These are phyloP conservation scores for grape (Vitis vinifera) DNA, from an alignment of 164 flowering plant species.

Conservation along the genomic window DNA sequence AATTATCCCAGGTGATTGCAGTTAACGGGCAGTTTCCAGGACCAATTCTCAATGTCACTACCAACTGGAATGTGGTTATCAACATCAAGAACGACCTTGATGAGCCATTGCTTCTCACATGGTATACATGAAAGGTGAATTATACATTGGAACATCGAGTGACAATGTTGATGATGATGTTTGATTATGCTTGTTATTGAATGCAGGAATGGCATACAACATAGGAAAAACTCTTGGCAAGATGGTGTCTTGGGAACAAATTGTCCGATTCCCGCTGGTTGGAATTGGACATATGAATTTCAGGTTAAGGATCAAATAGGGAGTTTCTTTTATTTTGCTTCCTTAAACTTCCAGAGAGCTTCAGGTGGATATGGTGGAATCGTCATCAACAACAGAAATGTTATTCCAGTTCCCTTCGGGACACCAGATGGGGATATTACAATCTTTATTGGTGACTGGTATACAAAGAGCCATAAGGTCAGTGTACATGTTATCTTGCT, in stretches of 20 bases:
- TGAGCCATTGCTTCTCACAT: slow-evolving; percentile 87
- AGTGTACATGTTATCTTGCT: slow-evolving; percentile 7
- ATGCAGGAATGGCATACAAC: slow-evolving; percentile 91
- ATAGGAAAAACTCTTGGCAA: slow-evolving; percentile 92
- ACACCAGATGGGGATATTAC: slow-evolving; percentile 90
- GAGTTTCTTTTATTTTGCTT: slow-evolving; percentile 92
- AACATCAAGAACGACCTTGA: slow-evolving; percentile 86
- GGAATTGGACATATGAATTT: slow-evolving; percentile 96
- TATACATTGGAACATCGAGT: not conserved
- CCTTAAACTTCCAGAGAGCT: slow-evolving; percentile 78
- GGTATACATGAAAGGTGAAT: slow-evolving; percentile 39
- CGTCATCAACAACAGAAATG: slow-evolving; percentile 68
- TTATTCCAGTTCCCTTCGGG: slow-evolving; percentile 85
- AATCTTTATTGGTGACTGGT: slow-evolving; percentile 85
- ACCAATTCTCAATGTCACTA: slow-evolving; percentile 81
- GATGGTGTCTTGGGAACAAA: slow-evolving; percentile 96
- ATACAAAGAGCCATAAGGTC: slow-evolving; percentile 75
- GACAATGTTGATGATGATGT: not conserved
- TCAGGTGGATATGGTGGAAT: slow-evolving; percentile 96
- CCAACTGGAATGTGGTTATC: slow-evolving; percentile 93
- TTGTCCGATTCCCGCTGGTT: slow-evolving; percentile 90
- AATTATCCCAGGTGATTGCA: slow-evolving; percentile 67
- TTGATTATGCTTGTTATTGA: slow-evolving; percentile 17
- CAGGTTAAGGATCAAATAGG: slow-evolving; percentile 98
- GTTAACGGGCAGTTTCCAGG: slow-evolving; percentile 90